These are phyloP conservation scores for Petunia axillaris DNA, from an alignment of 257 asterid species.

Conservation along the genomic window DNA sequence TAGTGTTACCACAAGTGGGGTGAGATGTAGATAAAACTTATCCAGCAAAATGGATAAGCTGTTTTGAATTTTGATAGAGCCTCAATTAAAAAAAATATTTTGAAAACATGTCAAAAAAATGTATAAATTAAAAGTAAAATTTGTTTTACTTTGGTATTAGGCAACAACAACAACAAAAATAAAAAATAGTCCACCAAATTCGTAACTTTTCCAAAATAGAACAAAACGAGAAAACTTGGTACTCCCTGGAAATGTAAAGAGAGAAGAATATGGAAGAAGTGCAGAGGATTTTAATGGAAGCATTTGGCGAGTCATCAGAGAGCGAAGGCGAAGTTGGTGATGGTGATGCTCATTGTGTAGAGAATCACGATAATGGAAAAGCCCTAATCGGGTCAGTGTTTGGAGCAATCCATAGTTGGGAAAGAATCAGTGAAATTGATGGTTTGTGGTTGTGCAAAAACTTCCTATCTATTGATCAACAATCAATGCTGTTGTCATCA, in stretches of 20 bases:
- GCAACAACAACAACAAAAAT: too few species aligned
- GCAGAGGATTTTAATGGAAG: slow-evolving; percentile 55
- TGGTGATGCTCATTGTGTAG: neutral
- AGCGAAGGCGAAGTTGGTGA: slow-evolving; percentile 38
- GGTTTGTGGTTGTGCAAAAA: slow-evolving; percentile 81
- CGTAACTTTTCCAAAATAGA: too few species aligned
- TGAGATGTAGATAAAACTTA: too few species aligned
- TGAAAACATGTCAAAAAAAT: too few species aligned
- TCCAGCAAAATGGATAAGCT: too few species aligned
- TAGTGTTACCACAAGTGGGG: too few species aligned
- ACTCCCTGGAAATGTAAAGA: neutral
- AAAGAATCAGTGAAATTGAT: slow-evolving; percentile 57
- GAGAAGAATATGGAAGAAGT: slow-evolving; percentile 36
- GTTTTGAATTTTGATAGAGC: too few species aligned
- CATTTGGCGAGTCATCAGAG: slow-evolving; percentile 75
- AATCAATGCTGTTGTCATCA: slow-evolving; percentile 60
- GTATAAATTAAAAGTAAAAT: too few species aligned
- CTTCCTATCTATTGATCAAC: slow-evolving; percentile 63
- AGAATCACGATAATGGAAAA: slow-evolving; percentile 32
- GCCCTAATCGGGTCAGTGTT: slow-evolving; percentile 37
- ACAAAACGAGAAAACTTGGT: too few species aligned
- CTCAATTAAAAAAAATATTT: too few species aligned
- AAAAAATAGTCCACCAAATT: too few species aligned
- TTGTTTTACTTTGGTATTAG: too few species aligned
- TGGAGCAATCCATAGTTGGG: slow-evolving; percentile 62